A percentile compares a stretch with the other conserved stretches of the same genome.
Conservation (phyloP, 257 asterid genomes). For the Nyctanthes arbortristis region DNA sequence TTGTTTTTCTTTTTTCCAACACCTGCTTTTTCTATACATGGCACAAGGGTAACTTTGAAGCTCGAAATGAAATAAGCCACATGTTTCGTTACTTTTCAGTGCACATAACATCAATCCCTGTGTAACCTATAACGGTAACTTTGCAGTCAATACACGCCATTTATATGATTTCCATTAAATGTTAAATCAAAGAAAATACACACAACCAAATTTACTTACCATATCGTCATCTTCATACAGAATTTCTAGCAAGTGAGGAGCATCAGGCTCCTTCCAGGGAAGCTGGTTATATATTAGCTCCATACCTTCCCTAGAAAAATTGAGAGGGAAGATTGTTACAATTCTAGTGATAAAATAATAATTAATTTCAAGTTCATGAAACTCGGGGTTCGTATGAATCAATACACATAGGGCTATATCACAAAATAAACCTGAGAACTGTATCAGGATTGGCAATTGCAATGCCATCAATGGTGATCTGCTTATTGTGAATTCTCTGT, state of each 20-base stretch:
- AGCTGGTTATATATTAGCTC: conserved; percentile 75
- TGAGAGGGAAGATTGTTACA: background rate
- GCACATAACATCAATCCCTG: too few species aligned
- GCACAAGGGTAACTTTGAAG: background rate
- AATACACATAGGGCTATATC: conserved; percentile 6
- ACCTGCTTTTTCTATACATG: background rate
- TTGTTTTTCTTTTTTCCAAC: background rate
- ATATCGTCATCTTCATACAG: conserved; percentile 71
- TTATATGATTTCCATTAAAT: background rate
- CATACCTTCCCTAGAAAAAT: conserved; percentile 54
- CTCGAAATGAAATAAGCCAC: conserved; percentile 19
- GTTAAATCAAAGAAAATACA: conserved; percentile 9
- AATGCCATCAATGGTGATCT: conserved; percentile 67
- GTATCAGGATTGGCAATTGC: conserved; percentile 58
- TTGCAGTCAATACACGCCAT: too few species aligned
- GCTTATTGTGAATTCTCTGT: conserved; percentile 84
- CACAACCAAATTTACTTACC: conserved; percentile 42
- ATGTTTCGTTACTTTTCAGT: background rate
- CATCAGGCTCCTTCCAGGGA: conserved; percentile 96
- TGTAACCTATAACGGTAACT: too few species aligned
- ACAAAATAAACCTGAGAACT: conserved; percentile 57
- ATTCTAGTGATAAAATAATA: background rate
- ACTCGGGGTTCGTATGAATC: conserved; percentile 1
- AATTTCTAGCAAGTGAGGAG: conserved; percentile 69
- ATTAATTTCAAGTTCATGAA: conserved; percentile 8